Base-by-base conservation (phyloP, 83 land plant species). In the Picea abies region DNA sequence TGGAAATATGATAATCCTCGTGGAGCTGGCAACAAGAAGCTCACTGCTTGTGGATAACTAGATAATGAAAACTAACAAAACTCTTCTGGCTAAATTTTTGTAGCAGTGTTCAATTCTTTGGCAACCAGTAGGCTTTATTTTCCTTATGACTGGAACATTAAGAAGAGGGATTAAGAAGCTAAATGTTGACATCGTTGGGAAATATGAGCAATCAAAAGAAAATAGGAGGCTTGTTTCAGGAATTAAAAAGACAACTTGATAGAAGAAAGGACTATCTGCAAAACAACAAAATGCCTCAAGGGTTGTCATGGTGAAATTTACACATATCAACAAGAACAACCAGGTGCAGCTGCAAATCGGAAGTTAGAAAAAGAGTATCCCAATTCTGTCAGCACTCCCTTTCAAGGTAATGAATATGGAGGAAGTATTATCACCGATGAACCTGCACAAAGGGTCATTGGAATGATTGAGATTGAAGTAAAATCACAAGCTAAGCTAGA, bases 1-100 rank as follows among this genome's bases (percentile, higher is more conserved):
- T 98, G 99, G 99, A 98, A 98, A 83, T 99, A 98, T 83, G 99
- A 98, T 39, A 89, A 98, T 82, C 99, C 99, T 56, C 90, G 97
- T 39, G 99, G 99, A 32, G 96, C 99, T 61, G 99, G 97, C 37
- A 93, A 98, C 84, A 94, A 90, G 91, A 96, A 96, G 85, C 97
- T 96, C 76, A 96, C 99, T 10, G 99, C 99, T n/a, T 95, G 98
- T 87, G 98, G 99, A 16, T 90, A 73, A 80, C 58, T 56, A 0
- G 58, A 56, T 56, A 56, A 56, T 12, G 14, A 12, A 56, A 56
- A 56, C 12, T 56, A 56, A 56, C 58, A 56, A 56, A 56, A 56
- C 58, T 11, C 58, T 56, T 52, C 14, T 52, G 58, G 58, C 58
- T 56, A 56, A 11, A 12, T 56, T 12, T 14, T 56, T 56, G 58